Base-by-base conservation (phyloP, 163 green algal species). In the Scenedesmus sp. region DNA sequence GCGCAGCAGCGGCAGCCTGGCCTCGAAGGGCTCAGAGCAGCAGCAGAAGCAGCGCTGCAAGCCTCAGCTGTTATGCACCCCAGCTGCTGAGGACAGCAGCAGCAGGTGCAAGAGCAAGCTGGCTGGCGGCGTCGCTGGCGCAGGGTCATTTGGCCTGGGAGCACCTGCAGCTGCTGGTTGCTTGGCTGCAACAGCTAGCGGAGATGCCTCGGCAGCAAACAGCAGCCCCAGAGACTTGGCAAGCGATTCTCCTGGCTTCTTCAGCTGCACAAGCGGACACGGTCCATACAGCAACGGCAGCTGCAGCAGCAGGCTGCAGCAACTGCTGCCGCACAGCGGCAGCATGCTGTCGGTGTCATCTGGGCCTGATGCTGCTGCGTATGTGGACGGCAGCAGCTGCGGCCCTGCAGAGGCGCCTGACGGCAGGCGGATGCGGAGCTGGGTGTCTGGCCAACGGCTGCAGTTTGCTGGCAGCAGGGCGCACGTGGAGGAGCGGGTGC, bases 1-100 rank as follows among this genome's bases (percentile, higher is more conserved):
- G 73, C 35, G 73, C 73, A 83, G 73, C 72, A 81, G 72, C 73
- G 51, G 73, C 73, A 82, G 73, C 37, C 30, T 76, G 30, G 65
- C 65, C 7, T 76, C 30, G 30, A 26, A 76, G 30, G 65, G 7
- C 37, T 76, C 26, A 22, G 30, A 76, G 65, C 65, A 76, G 65
- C 30, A 76, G 65, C 65, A 40, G 65, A 76, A 40, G 65, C 65
- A 76, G 65, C 65, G 30, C 6, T 0, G 2, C 0, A 76, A 76
- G 65, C 65, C 18, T 37, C 30, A 26, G 30, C 78, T 35, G 22
- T 35, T 49, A 7, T 6, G 33, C 20, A 26, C 51, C 13, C 1
- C 51, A 61, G 56, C 56, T 70, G 20, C 56, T n/a, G 56, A n/a
- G 1, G 56, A 61, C 73, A 10, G 53, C 26, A 73, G 46, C 46